These are phyloP conservation scores for Leishmania tarentolae DNA, from an alignment of 208 protist species.

Conservation along the genomic window DNA sequence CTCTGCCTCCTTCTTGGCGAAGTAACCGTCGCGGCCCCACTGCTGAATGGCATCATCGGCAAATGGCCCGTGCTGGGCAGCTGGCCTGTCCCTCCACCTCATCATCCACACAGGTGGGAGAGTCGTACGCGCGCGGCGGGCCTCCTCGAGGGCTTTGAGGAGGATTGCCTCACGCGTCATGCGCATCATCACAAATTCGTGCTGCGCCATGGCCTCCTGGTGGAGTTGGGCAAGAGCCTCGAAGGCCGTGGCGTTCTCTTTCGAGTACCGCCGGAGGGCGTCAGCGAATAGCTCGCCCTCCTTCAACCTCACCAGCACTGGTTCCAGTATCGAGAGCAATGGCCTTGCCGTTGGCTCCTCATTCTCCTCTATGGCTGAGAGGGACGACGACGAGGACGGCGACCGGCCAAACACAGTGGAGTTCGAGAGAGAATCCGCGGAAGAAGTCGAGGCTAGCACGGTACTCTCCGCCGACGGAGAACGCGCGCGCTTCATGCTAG, in stretches of 20 bases:
- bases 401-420: background rate
- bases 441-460: background rate
- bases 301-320: conserved; percentile 26
- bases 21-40: conserved; percentile 41
- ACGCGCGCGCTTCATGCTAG: conserved; percentile 30
- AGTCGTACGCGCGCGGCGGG: conserved; percentile 3
- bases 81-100: conserved; percentile 31
- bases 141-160: conserved; percentile 31
- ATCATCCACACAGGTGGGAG: conserved; percentile 39
- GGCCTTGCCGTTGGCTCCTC: conserved; percentile 32
- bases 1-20: conserved; percentile 37
- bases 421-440: background rate
- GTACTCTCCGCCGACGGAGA: conserved; percentile 17
- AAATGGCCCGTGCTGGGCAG: conserved; percentile 37
- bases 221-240: conserved; percentile 33
- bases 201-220: conserved; percentile 25
- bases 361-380: conserved; percentile 31
- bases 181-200: conserved; percentile 42
- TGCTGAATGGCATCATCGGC: conserved; percentile 22
- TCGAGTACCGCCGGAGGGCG: conserved; percentile 31
- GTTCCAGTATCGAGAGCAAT: conserved; percentile 22
- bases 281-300: conserved; percentile 30
- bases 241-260: conserved; percentile 11
- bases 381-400: conserved; percentile 24
- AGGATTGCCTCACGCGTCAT: conserved; percentile 43